A percentile compares a stretch with the other conserved stretches of the same genome.
Evolutionary conservation across 371 early-diverging fungal genomes (phyloP).

Genomic region (Mortierella sp.): DNA sequence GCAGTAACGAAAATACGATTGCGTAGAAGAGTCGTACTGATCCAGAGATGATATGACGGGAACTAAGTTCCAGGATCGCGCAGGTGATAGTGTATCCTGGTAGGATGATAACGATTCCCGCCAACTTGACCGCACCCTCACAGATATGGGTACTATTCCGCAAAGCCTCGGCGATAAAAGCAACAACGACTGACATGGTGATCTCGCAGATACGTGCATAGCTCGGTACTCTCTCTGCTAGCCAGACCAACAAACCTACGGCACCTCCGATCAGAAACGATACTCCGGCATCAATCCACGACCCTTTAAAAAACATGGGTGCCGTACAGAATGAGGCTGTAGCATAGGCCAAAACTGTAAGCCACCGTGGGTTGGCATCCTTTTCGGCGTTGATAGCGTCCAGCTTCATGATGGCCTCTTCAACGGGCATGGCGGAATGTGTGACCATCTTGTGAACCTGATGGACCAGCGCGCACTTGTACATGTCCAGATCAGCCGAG

Average conservation of each 20-base stretch:
- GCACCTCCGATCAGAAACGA: conserved; percentile 66
- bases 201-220: conserved; percentile 75
- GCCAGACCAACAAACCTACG: conserved; percentile 67
- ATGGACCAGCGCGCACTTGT: conserved; percentile 69
- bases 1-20: conserved; percentile 77
- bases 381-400: conserved; percentile 65
- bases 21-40: conserved; percentile 84
- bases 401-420: conserved; percentile 68
- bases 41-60: conserved; percentile 85
- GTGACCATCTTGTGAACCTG: conserved; percentile 63
- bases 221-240: conserved; percentile 71
- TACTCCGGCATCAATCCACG: conserved; percentile 72
- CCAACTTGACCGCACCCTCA: conserved; percentile 67
- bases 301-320: conserved; percentile 72
- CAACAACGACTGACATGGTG: conserved; percentile 68
- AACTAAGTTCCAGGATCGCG: conserved; percentile 83
- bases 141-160: conserved; percentile 61
- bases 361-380: conserved; percentile 62
- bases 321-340: conserved; percentile 69
- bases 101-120: conserved; percentile 73
- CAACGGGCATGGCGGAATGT: conserved; percentile 57
- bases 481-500: conserved; percentile 69
- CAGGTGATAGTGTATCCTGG: conserved; percentile 80
- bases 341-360: conserved; percentile 66
- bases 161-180: conserved; percentile 65